Evolutionary conservation across 768 basidiomycete genomes (phyloP), one percentile per base, ranked within the genome.

Genomic region (Pulveroboletus sp.): DNA sequence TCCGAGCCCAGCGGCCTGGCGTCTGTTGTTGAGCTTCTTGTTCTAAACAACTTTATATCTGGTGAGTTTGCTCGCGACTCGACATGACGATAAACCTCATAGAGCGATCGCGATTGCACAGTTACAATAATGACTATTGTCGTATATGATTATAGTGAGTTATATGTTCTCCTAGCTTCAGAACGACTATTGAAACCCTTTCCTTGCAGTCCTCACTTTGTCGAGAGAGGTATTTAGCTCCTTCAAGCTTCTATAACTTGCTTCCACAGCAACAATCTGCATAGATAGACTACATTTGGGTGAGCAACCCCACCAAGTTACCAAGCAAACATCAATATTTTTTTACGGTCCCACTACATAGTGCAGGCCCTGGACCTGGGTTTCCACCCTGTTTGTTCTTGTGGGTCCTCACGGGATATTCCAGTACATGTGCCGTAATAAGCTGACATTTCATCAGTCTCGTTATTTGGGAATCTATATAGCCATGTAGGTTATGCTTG

Each of bases 271-370:
- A 23, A 33, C 6, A 3, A 14, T 39, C 5, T 48, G 4, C 7
- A 6, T 9, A 51, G 53, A 24, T 54, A 32, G 23, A 52, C 6
- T 40, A 44, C 19, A 5, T 55, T 36, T 55, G 53, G 53, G 53
- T 54, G 23, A 10, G 16, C 2, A 4, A 11, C 11, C 3, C 27
- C 25, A 27, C 9, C 25, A 9, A 27, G 13, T 36, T 4, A 6
- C 17, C 17, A 16, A 16, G 10, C 5, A 17, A 19, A 11, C 1
- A 2, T 3, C 2, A 23, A 34, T 6, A 34, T 33, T 11, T 10
- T 45, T 37, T 39, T 23, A 44, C n/a, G 13, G n/a, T 24, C 24
- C 12, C 2, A 6, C 20, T 20, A 14, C 13, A 17, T 10, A 53
- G 51, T 2, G 7, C 16, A 37, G n/a, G 34, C 34, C 21, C 10